Conservation (phyloP, 306 rosid species). For the Cicer cuneatum region DNA sequence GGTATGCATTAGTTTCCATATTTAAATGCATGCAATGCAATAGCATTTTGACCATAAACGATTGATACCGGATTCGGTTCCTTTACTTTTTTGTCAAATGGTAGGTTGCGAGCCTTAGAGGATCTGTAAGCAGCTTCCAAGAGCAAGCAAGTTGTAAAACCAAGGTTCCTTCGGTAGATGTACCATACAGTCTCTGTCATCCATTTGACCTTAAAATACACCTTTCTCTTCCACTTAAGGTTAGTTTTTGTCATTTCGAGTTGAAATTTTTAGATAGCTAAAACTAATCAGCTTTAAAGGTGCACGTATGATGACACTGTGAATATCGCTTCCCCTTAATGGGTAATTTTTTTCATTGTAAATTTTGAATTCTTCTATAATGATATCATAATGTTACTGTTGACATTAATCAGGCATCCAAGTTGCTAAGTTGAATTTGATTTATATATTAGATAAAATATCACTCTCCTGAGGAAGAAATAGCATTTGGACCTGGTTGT, state of each 20-base stretch:
- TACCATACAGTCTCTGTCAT: slow-evolving; percentile 67
- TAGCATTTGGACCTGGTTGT: slow-evolving; percentile 97
- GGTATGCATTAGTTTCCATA: slow-evolving; percentile 56
- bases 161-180: slow-evolving; percentile 76
- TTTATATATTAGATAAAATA: slow-evolving; percentile 68
- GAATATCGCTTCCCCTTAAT: slow-evolving; percentile 27
- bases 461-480: slow-evolving; percentile 94
- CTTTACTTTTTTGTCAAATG: slow-evolving; percentile 36
- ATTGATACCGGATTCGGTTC: slow-evolving; percentile 35
- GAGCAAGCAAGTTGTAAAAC: slow-evolving; percentile 97
- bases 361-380: slow-evolving; percentile 11
- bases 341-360: neutral
- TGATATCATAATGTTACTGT: slow-evolving; percentile 16
- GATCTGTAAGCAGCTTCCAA: slow-evolving; percentile 94
- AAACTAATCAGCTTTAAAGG: slow-evolving; percentile 23
- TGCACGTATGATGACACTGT: slow-evolving; percentile 22
- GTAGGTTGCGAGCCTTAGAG: slow-evolving; percentile 96
- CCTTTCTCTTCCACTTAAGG: slow-evolving; percentile 84
- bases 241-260: slow-evolving; percentile 48
- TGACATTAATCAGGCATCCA: slow-evolving; percentile 35
- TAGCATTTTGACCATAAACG: slow-evolving; percentile 14
- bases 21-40: slow-evolving; percentile 6
- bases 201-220: slow-evolving; percentile 69
- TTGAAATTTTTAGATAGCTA: slow-evolving; percentile 37
- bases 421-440: slow-evolving; percentile 40